These are phyloP conservation scores for Colletotrichum paranaense DNA, from an alignment of 2,329 filamentous ascomycete genomes.

Conservation along the genomic window DNA sequence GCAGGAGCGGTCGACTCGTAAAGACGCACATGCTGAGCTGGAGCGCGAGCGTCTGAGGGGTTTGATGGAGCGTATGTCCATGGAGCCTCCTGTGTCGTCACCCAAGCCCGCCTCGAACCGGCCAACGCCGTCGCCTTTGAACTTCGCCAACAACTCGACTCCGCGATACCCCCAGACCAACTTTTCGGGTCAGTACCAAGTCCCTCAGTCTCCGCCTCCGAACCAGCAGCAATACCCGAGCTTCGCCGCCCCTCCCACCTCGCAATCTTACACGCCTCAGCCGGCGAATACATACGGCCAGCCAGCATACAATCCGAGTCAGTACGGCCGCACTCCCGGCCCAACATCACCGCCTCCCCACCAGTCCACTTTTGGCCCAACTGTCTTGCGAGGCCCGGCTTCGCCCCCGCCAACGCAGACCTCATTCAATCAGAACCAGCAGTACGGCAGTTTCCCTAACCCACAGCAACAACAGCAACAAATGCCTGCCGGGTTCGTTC, in stretches of 20 bases:
- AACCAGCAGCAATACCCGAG: slow-evolving; percentile 57
- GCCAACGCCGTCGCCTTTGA: slow-evolving; percentile 48
- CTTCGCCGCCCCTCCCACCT: slow-evolving; percentile 55
- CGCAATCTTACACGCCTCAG: slow-evolving; percentile 47
- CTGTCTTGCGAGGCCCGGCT: slow-evolving; percentile 53
- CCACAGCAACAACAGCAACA: slow-evolving; percentile 40
- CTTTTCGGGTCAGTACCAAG: slow-evolving; percentile 68
- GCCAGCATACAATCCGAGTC: slow-evolving; percentile 68
- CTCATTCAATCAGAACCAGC: slow-evolving; percentile 51
- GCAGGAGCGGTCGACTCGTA: slow-evolving; percentile 74
- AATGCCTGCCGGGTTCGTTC: slow-evolving; percentile 69
- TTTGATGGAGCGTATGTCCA: slow-evolving; percentile 95
- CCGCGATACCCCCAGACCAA: slow-evolving; percentile 65
- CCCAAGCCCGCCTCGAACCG: slow-evolving; percentile 48
- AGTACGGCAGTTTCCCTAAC: slow-evolving; percentile 48
- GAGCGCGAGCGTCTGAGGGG: slow-evolving; percentile 88
- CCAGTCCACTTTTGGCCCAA: slow-evolving; percentile 62
- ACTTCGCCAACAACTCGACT: slow-evolving; percentile 45
- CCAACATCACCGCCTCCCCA: slow-evolving; percentile 73
- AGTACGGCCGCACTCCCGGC: slow-evolving; percentile 67
- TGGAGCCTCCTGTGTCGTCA: slow-evolving; percentile 70
- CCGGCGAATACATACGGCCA: slow-evolving; percentile 59
- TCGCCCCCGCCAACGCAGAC: slow-evolving; percentile 71
- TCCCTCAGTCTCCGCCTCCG: slow-evolving; percentile 66
- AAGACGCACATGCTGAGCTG: slow-evolving; percentile 75